These are phyloP conservation scores for Cicer arietinum DNA, from an alignment of 306 rosid genomes.

Conservation along the genomic window DNA sequence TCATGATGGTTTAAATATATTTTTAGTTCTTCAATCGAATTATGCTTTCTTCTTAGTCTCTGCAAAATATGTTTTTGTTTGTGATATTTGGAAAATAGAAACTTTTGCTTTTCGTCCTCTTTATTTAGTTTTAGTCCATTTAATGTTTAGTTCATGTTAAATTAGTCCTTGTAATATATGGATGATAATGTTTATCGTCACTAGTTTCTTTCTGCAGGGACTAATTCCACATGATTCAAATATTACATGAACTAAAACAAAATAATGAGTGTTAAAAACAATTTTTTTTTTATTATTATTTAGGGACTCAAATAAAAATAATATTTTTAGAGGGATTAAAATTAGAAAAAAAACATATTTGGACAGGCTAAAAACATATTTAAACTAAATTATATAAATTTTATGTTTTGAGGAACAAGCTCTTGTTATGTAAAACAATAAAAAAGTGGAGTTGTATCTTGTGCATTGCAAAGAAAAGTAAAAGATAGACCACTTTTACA, in stretches of 20 bases:
- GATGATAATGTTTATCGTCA: neutral
- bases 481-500: slow-evolving; percentile 33
- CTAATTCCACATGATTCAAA: neutral
- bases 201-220: neutral
- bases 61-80: neutral
- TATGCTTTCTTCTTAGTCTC: neutral
- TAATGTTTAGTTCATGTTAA: neutral
- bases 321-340: neutral
- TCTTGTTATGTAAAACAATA: slow-evolving; percentile 43
- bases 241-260: neutral
- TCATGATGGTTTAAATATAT: neutral
- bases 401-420: slow-evolving; percentile 31
- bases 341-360: neutral
- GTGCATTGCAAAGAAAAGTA: slow-evolving; percentile 36
- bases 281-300: neutral
- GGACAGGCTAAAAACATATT: neutral
- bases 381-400: slow-evolving; percentile 18
- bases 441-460: slow-evolving; percentile 34
- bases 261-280: neutral
- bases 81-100: neutral
- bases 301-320: neutral
- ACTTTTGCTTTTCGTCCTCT: neutral
- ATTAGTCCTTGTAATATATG: neutral
- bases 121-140: neutral
- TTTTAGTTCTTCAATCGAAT: neutral